A percentile compares a stretch with the other conserved stretches of the same genome.
Evolutionary conservation across 1,284 basidiomycete genomes (phyloP).

Genomic region (Papiliotrema laurentii): DNA sequence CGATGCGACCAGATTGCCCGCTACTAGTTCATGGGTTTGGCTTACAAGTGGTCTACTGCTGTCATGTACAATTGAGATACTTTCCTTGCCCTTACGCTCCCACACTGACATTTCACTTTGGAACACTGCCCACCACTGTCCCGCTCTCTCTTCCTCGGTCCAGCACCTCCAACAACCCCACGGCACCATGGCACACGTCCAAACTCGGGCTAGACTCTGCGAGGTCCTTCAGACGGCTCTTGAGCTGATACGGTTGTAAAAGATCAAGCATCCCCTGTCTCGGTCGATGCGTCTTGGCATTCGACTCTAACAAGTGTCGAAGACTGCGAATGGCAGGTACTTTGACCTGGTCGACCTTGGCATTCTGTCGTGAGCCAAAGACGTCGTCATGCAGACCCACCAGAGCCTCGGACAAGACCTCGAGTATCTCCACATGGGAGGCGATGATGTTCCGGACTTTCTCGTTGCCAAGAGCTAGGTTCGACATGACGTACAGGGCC

Average conservation of each 20-base stretch:
- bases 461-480: slow-evolving; percentile 43
- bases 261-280: slow-evolving; percentile 34
- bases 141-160: slow-evolving; percentile 20
- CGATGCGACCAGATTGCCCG: neutral
- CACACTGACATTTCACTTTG: no score
- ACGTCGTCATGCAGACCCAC: slow-evolving; percentile 10
- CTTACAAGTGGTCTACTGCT: neutral
- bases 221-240: slow-evolving; percentile 26
- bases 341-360: slow-evolving; percentile 28
- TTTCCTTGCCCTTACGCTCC: no score
- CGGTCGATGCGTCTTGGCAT: slow-evolving; percentile 28
- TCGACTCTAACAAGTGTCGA: slow-evolving; percentile 40
- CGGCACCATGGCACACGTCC: slow-evolving; percentile 24
- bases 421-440: slow-evolving; percentile 27
- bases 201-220: slow-evolving; percentile 21
- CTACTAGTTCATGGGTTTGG: neutral
- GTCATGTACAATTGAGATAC: neutral
- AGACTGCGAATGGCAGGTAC: slow-evolving; percentile 36
- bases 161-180: slow-evolving; percentile 27
- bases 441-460: slow-evolving; percentile 27
- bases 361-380: slow-evolving; percentile 12
- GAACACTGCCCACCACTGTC: neutral
- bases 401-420: slow-evolving; percentile 30
- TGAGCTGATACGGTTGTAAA: slow-evolving; percentile 40
- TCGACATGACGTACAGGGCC: slow-evolving; percentile 38